phyloP scores from a whole-genome alignment of 305 asterid species.

The Fraxinus nigra region DNA sequence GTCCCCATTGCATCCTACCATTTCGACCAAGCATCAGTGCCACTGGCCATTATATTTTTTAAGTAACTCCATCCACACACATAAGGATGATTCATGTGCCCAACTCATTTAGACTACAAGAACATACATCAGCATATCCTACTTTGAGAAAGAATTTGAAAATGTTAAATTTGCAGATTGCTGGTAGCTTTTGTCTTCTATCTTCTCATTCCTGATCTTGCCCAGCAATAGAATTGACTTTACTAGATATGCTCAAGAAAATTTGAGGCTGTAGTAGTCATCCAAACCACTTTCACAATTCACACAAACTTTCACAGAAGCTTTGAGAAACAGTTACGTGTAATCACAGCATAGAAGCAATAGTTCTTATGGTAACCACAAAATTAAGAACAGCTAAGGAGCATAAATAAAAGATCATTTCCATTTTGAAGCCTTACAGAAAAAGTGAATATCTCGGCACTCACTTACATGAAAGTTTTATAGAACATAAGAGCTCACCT shows the following conservation, averaged over 20 bases:
- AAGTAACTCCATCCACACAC: neutral
- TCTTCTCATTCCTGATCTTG: slow-evolving; percentile 8
- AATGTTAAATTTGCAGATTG: neutral
- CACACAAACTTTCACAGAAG: neutral
- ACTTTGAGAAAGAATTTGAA: slow-evolving; percentile 6
- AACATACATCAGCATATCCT: slow-evolving; percentile 14
- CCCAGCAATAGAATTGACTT: neutral
- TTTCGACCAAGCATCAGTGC: neutral
- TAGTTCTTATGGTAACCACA: slow-evolving; percentile 18
- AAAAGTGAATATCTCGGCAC: neutral
- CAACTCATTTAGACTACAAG: slow-evolving; percentile 3
- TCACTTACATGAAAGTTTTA: slow-evolving; percentile 17
- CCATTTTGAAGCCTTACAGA: neutral
- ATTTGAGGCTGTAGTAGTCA: neutral
- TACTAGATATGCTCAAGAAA: neutral
- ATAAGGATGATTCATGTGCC: neutral
- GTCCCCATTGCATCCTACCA: neutral
- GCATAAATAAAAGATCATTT: slow-evolving; percentile 3
- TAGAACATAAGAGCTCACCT: slow-evolving; percentile 46
- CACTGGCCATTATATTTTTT: neutral
- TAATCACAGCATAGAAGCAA: slow-evolving; percentile 2
- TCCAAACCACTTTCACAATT: slow-evolving; percentile 10
- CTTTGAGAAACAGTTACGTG: neutral
- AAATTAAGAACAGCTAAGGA: neutral
- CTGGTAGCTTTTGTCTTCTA: neutral